phyloP scores from a whole-genome alignment of 805 yeast species.

The Barnettozyma vustinii region DNA sequence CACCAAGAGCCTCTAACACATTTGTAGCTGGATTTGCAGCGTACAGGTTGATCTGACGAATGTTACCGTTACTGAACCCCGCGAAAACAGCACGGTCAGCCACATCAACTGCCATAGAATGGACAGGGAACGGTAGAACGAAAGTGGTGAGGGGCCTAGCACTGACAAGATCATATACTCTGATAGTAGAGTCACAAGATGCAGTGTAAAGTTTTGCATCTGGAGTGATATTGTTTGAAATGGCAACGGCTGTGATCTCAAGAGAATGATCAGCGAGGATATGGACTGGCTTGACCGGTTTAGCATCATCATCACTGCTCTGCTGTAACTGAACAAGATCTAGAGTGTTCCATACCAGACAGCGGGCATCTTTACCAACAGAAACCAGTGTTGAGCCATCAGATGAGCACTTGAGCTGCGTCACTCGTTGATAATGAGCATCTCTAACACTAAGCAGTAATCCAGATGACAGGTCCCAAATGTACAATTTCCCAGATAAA shows the following conservation, averaged over 20 bases:
- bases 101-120: slow-evolving; percentile 63
- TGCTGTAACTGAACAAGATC: slow-evolving; percentile 45
- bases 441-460: slow-evolving; percentile 64
- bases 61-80: slow-evolving; percentile 60
- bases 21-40: slow-evolving; percentile 24
- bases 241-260: slow-evolving; percentile 42
- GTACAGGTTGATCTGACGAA: slow-evolving; percentile 52
- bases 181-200: slow-evolving; percentile 69
- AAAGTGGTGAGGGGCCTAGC: slow-evolving; percentile 58
- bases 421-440: slow-evolving; percentile 77
- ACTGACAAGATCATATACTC: slow-evolving; percentile 54
- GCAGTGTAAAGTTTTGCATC: slow-evolving; percentile 64
- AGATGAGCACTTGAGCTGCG: slow-evolving; percentile 49
- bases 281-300: slow-evolving; percentile 47
- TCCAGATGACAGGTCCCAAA: slow-evolving; percentile 87
- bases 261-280: slow-evolving; percentile 52
- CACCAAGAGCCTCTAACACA: slow-evolving; percentile 24
- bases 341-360: slow-evolving; percentile 63
- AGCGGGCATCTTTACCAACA: slow-evolving; percentile 79
- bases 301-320: slow-evolving; percentile 27
- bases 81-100: slow-evolving; percentile 70
- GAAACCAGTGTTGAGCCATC: slow-evolving; percentile 66
- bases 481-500: slow-evolving; percentile 64
- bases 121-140: slow-evolving; percentile 55
- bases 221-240: slow-evolving; percentile 44